Conservation (phyloP, 768 basidiomycete species). For the Hygrocybe punicea region DNA sequence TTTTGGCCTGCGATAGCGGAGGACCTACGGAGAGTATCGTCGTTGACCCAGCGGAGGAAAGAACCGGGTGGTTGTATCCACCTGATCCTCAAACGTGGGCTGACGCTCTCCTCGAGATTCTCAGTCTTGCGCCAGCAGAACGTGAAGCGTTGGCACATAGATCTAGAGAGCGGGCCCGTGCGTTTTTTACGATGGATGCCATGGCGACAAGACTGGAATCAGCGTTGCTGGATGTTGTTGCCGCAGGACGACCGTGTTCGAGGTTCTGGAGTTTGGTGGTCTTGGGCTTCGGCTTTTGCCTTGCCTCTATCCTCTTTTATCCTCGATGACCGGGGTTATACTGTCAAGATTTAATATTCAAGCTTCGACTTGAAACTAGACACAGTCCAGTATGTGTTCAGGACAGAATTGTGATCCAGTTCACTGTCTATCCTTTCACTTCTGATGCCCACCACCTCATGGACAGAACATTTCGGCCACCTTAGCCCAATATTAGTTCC, state of each 20-base stretch:
- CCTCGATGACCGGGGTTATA: conserved; percentile 52
- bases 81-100: conserved; percentile 71
- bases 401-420: too few species aligned
- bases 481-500: too few species aligned
- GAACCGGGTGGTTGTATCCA: conserved; percentile 75
- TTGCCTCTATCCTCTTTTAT: conserved; percentile 41
- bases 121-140: conserved; percentile 41
- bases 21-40: conserved; percentile 88
- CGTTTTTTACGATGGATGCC: conserved; percentile 71
- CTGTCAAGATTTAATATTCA: too few species aligned
- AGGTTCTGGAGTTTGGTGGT: neutral
- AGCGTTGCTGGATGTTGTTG: conserved; percentile 51
- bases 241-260: conserved; percentile 48
- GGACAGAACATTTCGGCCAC: too few species aligned
- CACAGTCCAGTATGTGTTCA: too few species aligned
- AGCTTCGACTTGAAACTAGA: too few species aligned
- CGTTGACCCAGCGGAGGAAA: conserved; percentile 32
- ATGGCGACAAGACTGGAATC: conserved; percentile 62
- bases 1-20: conserved; percentile 81
- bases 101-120: conserved; percentile 58
- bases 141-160: conserved; percentile 48
- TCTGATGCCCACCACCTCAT: too few species aligned
- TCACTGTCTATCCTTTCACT: too few species aligned
- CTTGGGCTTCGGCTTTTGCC: conserved; percentile 18
- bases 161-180: conserved; percentile 58